These are phyloP conservation scores for Diaporthe sp. DNA, from an alignment of 2,329 filamentous ascomycete species.

Conservation along the genomic window DNA sequence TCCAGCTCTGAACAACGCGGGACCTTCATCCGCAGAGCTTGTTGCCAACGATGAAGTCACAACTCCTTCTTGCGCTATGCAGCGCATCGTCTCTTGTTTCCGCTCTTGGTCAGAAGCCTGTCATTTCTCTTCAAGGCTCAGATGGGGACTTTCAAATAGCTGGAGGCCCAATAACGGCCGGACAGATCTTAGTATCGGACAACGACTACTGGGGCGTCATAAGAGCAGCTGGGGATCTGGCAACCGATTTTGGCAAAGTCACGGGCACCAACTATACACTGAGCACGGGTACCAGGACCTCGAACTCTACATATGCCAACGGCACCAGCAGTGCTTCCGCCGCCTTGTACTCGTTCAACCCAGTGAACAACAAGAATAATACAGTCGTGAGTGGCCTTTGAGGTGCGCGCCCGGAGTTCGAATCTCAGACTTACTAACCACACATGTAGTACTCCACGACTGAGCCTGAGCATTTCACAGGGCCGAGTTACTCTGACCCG, in stretches of 20 bases:
- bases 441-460: conserved; percentile 57
- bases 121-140: conserved; percentile 54
- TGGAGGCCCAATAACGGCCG: conserved; percentile 51
- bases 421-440: neutral
- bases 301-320: conserved; percentile 42
- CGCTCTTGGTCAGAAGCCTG: conserved; percentile 63
- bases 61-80: conserved; percentile 40
- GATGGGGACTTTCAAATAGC: conserved; percentile 50
- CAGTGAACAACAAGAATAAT: conserved; percentile 60
- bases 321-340: conserved; percentile 21
- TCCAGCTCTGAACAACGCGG: conserved; percentile 16
- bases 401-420: neutral
- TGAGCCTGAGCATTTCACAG: conserved; percentile 56
- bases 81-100: conserved; percentile 43
- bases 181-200: conserved; percentile 67
- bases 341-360: conserved; percentile 54
- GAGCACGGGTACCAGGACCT: conserved; percentile 59
- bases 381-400: conserved; percentile 53
- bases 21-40: neutral
- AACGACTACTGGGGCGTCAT: conserved; percentile 78
- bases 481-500: conserved; percentile 58
- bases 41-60: conserved; percentile 36
- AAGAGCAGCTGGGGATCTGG: conserved; percentile 75
- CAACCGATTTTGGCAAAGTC: conserved; percentile 77
- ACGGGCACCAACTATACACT: conserved; percentile 74